Evolutionary conservation across 2,329 filamentous ascomycete species (phyloP).

Genomic region (Chaetomiaceae sp.): DNA sequence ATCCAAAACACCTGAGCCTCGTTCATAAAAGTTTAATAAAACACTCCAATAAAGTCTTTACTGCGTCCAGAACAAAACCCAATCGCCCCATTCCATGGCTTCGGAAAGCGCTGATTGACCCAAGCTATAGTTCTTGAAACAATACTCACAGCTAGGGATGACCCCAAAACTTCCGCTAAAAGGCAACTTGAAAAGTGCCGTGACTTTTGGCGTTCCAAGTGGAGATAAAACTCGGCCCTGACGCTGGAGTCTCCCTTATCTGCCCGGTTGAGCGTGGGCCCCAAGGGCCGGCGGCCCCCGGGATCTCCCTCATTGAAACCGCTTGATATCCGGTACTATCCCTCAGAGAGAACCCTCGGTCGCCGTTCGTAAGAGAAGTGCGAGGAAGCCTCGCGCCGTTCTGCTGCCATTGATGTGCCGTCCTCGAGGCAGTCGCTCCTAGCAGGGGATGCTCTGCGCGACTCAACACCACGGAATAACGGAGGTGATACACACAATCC

Average conservation of each 20-base stretch:
- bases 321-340: slow-evolving; percentile 1
- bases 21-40: no score
- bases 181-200: no score
- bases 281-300: not conserved
- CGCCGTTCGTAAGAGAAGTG: not conserved
- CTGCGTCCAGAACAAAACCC: no score
- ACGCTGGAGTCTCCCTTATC: not conserved
- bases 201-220: no score
- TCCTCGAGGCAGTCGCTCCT: no score
- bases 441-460: not conserved
- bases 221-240: not conserved
- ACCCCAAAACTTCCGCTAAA: no score
- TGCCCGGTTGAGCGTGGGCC: not conserved
- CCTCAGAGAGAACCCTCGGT: not conserved
- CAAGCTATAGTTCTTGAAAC: no score
- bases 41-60: no score
- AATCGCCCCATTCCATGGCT: no score
- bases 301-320: slow-evolving; percentile 1
- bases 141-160: no score
- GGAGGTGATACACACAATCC: not conserved
- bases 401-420: no score
- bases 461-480: not conserved
- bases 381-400: not conserved
- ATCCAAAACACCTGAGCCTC: not conserved
- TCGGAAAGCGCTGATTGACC: no score